Evolutionary conservation across 192 early-diverging fungal genomes (phyloP).

Genomic region (Gaertneriomyces semiglobifer): DNA sequence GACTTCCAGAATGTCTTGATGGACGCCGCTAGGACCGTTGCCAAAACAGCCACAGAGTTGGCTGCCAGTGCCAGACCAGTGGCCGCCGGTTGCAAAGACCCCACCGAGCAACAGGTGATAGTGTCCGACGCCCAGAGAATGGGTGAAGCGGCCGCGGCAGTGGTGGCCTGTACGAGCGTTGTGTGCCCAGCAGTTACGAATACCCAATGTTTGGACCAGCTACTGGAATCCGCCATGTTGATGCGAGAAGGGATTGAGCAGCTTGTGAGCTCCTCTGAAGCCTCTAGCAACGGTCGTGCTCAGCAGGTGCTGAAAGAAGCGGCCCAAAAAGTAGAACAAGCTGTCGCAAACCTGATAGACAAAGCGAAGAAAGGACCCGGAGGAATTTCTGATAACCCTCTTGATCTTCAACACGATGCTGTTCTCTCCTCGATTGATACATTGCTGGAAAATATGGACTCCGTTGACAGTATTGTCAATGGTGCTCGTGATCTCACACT

Average conservation of each 20-base stretch:
- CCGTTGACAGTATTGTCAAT: slow-evolving; percentile 43
- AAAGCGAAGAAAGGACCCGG: slow-evolving; percentile 35
- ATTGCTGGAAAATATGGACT: slow-evolving; percentile 36
- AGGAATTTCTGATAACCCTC: slow-evolving; percentile 24
- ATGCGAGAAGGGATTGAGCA: slow-evolving; percentile 36
- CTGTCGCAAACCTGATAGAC: slow-evolving; percentile 47
- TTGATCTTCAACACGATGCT: slow-evolving; percentile 46
- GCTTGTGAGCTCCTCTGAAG: slow-evolving; percentile 12
- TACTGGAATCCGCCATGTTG: slow-evolving; percentile 43
- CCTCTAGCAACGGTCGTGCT: slow-evolving; percentile 27
- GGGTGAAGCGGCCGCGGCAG: slow-evolving; percentile 32
- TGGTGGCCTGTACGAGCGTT: slow-evolving; percentile 40
- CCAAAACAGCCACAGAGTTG: slow-evolving; percentile 37
- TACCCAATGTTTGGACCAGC: slow-evolving; percentile 48
- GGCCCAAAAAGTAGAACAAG: slow-evolving; percentile 40
- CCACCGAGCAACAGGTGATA: slow-evolving; percentile 31
- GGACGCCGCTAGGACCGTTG: slow-evolving; percentile 42
- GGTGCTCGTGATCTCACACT: slow-evolving; percentile 49
- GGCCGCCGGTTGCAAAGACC: slow-evolving; percentile 32
- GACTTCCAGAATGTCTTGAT: slow-evolving; percentile 45
- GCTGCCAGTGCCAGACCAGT: slow-evolving; percentile 33
- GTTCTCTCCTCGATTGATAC: slow-evolving; percentile 38
- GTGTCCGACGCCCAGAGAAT: slow-evolving; percentile 33
- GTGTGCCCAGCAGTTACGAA: slow-evolving; percentile 40
- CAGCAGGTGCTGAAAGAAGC: slow-evolving; percentile 37